phyloP scores from a whole-genome alignment of 2,329 filamentous ascomycete genomes.

The Microcyclosporella mali region DNA sequence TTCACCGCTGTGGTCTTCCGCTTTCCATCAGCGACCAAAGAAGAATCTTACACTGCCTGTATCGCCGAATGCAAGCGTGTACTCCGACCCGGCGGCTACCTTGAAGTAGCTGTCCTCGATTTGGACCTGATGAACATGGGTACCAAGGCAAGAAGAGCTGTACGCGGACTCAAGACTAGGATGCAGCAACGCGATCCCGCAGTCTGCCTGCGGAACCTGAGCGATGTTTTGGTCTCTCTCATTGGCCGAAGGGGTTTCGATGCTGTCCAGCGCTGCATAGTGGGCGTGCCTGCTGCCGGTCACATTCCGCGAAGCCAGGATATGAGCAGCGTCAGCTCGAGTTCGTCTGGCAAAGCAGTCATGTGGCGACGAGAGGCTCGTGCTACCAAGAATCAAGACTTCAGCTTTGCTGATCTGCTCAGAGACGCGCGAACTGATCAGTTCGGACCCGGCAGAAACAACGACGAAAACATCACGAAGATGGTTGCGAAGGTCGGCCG shows the following conservation, averaged over 20 bases:
- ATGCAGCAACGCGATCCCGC: constrained; percentile 57
- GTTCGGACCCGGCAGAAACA: constrained; percentile 29
- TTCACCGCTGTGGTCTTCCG: constrained; percentile 72
- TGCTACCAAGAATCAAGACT: constrained; percentile 7
- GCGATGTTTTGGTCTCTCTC: constrained; percentile 55
- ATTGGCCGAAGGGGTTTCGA: constrained; percentile 65
- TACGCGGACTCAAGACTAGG: constrained; percentile 65
- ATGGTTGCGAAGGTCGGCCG: constrained; percentile 87
- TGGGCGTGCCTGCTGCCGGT: constrained; percentile 66
- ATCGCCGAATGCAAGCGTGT: constrained; percentile 71
- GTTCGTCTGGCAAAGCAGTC: constrained; percentile 13
- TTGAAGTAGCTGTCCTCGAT: constrained; percentile 74
- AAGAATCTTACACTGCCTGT: constrained; percentile 62
- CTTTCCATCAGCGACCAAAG: constrained; percentile 65
- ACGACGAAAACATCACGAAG: constrained; percentile 81
- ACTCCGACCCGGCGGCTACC: constrained; percentile 67
- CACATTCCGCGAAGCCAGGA: constrained; percentile 37
- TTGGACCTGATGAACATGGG: constrained; percentile 81
- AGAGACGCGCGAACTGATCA: constrained; percentile 46
- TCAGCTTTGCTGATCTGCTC: constrained; percentile 26
- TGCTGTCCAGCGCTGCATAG: constrained; percentile 67
- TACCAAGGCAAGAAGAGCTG: constrained; percentile 58
- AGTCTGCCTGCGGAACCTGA: constrained; percentile 52
- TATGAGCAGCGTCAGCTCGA: constrained; percentile 25
- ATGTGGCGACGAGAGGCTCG: constrained; percentile 8